Conservation (phyloP, 148 eudicot genomes). For the Fagopyrum homotropicum region DNA sequence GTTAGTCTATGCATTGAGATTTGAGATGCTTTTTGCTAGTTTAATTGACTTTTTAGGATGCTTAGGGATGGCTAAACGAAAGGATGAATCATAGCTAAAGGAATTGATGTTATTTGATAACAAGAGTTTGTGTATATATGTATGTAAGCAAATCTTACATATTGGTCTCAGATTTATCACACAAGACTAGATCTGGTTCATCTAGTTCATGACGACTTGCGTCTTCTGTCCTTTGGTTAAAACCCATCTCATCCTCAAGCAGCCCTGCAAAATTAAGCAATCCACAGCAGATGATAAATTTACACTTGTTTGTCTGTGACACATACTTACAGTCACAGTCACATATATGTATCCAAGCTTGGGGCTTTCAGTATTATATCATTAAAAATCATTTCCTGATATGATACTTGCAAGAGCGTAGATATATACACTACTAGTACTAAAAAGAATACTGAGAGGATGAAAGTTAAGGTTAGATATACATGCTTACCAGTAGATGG, state of each 20-base stretch:
- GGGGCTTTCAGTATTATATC: too few relatives aligned
- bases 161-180: constrained; percentile 37
- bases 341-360: not conserved
- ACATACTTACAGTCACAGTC: constrained; percentile 11
- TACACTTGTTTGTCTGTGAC: constrained; percentile 2
- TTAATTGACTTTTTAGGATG: constrained; percentile 32
- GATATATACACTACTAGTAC: not conserved
- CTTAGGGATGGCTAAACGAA: constrained; percentile 21
- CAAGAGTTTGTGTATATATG: too few relatives aligned
- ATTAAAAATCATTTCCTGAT: too few relatives aligned
- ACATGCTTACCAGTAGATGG: constrained; percentile 25
- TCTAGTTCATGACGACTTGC: not conserved
- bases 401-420: not conserved
- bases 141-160: too few relatives aligned
- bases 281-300: constrained; percentile 2
- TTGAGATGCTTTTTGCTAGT: constrained; percentile 21
- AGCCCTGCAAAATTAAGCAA: constrained; percentile 20
- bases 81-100: not conserved
- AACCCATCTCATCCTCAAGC: constrained; percentile 17
- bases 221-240: constrained; percentile 24
- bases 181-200: constrained; percentile 12
- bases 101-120: not conserved
- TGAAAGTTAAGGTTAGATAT: not conserved
- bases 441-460: not conserved
- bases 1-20: constrained; percentile 24